These are phyloP conservation scores for Inga oerstediana DNA, from an alignment of 306 rosid genomes.

Conservation along the genomic window DNA sequence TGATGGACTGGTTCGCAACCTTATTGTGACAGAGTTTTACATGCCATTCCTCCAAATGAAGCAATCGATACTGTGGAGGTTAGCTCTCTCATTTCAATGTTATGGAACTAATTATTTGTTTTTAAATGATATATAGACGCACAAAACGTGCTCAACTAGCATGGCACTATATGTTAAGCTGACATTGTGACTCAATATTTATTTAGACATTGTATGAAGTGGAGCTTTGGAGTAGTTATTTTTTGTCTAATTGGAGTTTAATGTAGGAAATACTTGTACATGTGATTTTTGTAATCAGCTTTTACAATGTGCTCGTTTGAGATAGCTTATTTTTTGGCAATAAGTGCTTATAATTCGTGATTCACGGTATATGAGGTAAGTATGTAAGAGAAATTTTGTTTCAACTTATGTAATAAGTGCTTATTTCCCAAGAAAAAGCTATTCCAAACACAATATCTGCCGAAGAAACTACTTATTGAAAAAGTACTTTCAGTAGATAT, in stretches of 20 bases:
- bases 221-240: neutral
- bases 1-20: constrained; percentile 14
- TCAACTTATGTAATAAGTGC: no score
- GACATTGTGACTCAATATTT: constrained; percentile 5
- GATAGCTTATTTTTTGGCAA: no score
- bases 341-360: no score
- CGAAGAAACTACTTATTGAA: neutral
- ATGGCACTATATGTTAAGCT: neutral
- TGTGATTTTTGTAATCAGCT: neutral
- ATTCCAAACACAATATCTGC: neutral
- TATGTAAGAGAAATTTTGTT: no score
- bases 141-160: constrained; percentile 15
- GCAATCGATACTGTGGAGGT: constrained; percentile 98
- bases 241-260: neutral
- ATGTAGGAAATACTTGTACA: neutral
- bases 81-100: constrained; percentile 32
- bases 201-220: neutral
- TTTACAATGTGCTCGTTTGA: no score
- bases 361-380: no score
- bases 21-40: constrained; percentile 70
- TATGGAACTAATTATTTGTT: neutral
- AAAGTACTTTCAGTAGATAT: neutral
- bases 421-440: no score
- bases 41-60: constrained; percentile 91
- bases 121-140: constrained; percentile 17